Percentiles rank a stretch among this genome's conserved stretches.
These are phyloP conservation scores for Yamadazyma siamensis DNA, from an alignment of 1,139 yeast species.

Conservation along the genomic window DNA sequence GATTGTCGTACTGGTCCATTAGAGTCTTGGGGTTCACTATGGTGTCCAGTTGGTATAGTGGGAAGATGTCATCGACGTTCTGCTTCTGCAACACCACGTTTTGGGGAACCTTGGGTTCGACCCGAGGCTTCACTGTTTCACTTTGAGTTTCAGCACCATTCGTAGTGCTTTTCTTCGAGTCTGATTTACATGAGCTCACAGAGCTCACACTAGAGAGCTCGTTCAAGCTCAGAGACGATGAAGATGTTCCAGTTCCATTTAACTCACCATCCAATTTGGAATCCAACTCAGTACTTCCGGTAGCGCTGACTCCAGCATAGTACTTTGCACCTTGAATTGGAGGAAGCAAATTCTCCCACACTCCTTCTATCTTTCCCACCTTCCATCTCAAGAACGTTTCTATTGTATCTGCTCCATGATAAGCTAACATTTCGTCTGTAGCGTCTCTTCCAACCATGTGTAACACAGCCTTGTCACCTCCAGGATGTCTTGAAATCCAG, in stretches of 20 bases:
- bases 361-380: conserved; percentile 58
- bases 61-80: conserved; percentile 35
- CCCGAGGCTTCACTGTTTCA: conserved; percentile 25
- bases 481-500: conserved; percentile 80
- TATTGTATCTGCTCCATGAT: conserved; percentile 63
- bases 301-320: conserved; percentile 2
- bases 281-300: conserved; percentile 12
- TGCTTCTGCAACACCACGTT: conserved; percentile 36
- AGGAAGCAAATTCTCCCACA: conserved; percentile 76
- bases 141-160: neutral
- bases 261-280: conserved; percentile 18
- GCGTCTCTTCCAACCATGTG: conserved; percentile 91
- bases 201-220: conserved; percentile 12
- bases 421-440: conserved; percentile 84
- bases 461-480: conserved; percentile 79
- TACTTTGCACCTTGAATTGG: conserved; percentile 84
- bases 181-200: conserved; percentile 4
- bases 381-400: conserved; percentile 49
- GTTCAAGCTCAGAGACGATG: conserved; percentile 14
- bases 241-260: too few relatives aligned
- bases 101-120: conserved; percentile 51
- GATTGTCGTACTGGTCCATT: conserved; percentile 58
- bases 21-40: conserved; percentile 54
- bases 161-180: conserved; percentile 4
- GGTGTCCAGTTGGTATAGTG: conserved; percentile 27